Base-by-base conservation (phyloP, 148 eudicot genomes). In the Camellia sinensis region DNA sequence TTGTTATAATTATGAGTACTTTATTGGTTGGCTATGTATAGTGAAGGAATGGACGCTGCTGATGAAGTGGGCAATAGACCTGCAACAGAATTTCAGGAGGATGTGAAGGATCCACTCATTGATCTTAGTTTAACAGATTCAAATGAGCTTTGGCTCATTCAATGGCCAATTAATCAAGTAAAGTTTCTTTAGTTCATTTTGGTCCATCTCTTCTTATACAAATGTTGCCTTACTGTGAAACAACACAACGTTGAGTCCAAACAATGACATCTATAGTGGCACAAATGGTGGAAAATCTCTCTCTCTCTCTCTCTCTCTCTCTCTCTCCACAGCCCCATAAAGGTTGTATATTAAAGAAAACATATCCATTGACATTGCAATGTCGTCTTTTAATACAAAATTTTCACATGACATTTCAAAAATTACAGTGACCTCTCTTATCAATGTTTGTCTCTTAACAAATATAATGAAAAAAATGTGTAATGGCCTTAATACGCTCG, bases 61-160 rank as follows among this genome's bases (percentile, higher is more conserved):
- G 73, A 59, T 12, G 83, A 79, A 37, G 82, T 59, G 71, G 83
- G 82, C 53, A 80, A 83, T 71, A 70, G 74, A 77, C 81, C 91
- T 66, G 80, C 87, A 7, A 19, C 80, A 41, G 94, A 84, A 18
- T 94, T 87, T 82, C 63, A 80, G 63, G 93, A 90, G 81, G 87
- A 84, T 44, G 67, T 77, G n/a, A 86, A 80, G 73, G 91, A 88
- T 22, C 81, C 94, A 3, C 87, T 92, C 10, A 80, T 89, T 74
- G 88, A 92, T 57, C 87, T 90, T 80, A 64, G 80, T 10, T 37
- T 84, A 40, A 83, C 84, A 54, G 90, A 89, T 73, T 83, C 88
- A 0, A 80, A 90, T 65, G 98, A 94, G 80, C 86, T 94, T 52
- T 92, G 98, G 97, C 93, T 94, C 53, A 86, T 94, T 79, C 94